Evolutionary conservation across 164 flowering plant species (phyloP), one percentile per base, ranked within the genome.

Genomic region (Vitis rotundifolia): DNA sequence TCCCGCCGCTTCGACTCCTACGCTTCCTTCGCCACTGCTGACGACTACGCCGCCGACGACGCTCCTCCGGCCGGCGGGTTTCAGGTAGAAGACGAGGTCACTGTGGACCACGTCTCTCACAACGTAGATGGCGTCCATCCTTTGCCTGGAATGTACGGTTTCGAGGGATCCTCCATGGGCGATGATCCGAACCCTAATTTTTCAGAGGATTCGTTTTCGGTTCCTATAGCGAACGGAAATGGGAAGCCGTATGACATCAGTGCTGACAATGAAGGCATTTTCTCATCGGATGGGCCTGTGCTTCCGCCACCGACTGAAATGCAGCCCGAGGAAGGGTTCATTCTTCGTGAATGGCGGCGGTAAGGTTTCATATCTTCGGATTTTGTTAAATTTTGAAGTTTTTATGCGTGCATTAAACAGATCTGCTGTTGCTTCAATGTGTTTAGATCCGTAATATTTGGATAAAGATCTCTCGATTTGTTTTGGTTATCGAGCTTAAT

Each of bases 331-430:
- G 97, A 91, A 79, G 99, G 97, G 1, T 81, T 69, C 56, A 92
- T 88, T 61, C 85, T 91, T 54, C 89, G 97, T 51, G 97, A 94
- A 71, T 94, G 99, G 97, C 86, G 97, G 1, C 87, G 99, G 99
- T 94, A 51, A 83, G 86, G 13, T 31, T 59, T 73, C 57, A 11
- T 9, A 48, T 60, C 37, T 10, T 14, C 1, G 50, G 8, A 37
- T 29, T 4, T 47, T 2, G 13, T 64, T 16, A 49, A 4, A 28
- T 53, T 58, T 16, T 44, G 8, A 16, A 8, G 0, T 59, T 28
- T 44, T 50, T 52, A 51, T 31, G 6, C 11, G 14, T 54, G 19
- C 5, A 9, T 51, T 1, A n/a, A 55, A 37, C 67, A 49, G 49
- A 28, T 10, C 26, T 13, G 5, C 19, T 29, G 31, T 65, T 48